Evolutionary conservation across 2,329 filamentous ascomycete species (phyloP).

Genomic region (Penicillium thymicola): DNA sequence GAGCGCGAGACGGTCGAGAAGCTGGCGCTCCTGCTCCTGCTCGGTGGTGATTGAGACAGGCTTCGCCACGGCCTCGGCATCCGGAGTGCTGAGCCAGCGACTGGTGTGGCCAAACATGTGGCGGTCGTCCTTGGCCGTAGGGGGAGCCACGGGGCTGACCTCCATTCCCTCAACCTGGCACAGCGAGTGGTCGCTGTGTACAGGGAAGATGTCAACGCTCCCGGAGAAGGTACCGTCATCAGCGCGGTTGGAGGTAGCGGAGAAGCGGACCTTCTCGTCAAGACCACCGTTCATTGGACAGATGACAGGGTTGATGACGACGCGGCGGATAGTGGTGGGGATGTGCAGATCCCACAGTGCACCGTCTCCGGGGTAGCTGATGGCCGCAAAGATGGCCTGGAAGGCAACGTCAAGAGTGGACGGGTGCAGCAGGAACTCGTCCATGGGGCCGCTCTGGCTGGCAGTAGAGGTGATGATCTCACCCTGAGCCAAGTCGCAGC

Average conservation of each 20-base stretch:
- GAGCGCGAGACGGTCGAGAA: neutral
- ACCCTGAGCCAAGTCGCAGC: neutral
- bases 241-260: neutral
- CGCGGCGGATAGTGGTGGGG: neutral
- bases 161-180: neutral
- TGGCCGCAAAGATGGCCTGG: neutral
- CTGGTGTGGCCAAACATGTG: neutral
- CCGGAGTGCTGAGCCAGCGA: neutral
- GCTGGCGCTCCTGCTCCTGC: neutral
- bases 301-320: neutral
- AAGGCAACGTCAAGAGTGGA: neutral
- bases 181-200: neutral
- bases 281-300: neutral
- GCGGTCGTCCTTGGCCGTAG: neutral
- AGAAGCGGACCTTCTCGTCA: neutral
- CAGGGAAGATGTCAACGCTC: neutral
- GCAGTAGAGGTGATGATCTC: neutral
- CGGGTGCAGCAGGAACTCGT: neutral
- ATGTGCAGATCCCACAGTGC: neutral
- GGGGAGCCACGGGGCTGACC: neutral
- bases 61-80: neutral
- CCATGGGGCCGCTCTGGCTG: neutral
- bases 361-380: neutral
- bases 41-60: neutral
- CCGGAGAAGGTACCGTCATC: neutral